Base-by-base conservation (phyloP, 2,329 filamentous ascomycete genomes). In the Fusarium setosum region DNA sequence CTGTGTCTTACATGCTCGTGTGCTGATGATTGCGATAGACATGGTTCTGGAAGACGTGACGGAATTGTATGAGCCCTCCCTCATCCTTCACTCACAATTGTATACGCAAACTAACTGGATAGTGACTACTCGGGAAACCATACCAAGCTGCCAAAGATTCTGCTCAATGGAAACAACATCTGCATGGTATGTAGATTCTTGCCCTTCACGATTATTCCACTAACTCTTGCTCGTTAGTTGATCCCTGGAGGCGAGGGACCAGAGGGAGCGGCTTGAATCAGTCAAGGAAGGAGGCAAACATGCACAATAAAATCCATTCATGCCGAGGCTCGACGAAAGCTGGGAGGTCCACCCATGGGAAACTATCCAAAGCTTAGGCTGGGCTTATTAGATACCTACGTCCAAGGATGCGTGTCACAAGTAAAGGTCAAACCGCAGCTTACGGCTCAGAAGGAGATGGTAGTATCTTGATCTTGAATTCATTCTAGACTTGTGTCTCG, bases 41-140 rank as follows among this genome's bases (percentile, higher is more conserved):
- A 99, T 99, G 94, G 96, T 99, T 7, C 82, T 99, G 29, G 94
- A 97, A 76, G 93, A 99, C 71, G 96, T 98, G 64, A 97, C 94
- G 31, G 96, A 99, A 82, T 97, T 94, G 95, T 96, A 86, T 71
- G 90, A 67, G 38, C 42, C 42, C 26, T 23, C 31, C 29, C 3
- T 17, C 23, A 15, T 12, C 6, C 20, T 10, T 52, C 21, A 12
- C 9, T 35, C 13, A 34, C 17, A 21, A 4, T 15, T 17, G 11
- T 11, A 31, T 35, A 12, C 34, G 18, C 15, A 48, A 37, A 45
- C 67, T 75, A 73, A 75, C 75, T 42, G 15, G 6, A n/a, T 37
- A 98, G 95, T 77, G 96, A 99, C 81, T 97, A 97, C 81, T 90
- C 90, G 6, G 95, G 95, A 63, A 89, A 91, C 72, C 91, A 95